These are phyloP conservation scores for Rhizopus microsporus DNA, from an alignment of 371 early-diverging fungal genomes.

Conservation along the genomic window DNA sequence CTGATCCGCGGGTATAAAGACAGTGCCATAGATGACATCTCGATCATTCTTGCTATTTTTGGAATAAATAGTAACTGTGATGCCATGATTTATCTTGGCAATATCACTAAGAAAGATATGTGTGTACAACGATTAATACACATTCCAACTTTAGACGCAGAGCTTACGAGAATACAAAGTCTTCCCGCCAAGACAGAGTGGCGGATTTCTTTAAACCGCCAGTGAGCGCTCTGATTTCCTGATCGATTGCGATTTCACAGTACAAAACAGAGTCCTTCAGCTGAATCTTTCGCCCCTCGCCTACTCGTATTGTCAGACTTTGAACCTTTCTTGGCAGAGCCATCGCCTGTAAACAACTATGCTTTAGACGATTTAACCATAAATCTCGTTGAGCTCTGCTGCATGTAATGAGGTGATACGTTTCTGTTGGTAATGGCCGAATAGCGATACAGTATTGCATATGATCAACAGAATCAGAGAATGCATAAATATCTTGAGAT, in stretches of 20 bases:
- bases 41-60: slow-evolving; percentile 43
- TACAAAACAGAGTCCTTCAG: slow-evolving; percentile 31
- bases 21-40: slow-evolving; percentile 27
- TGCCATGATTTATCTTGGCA: slow-evolving; percentile 40
- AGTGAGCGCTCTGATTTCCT: slow-evolving; percentile 53
- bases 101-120: slow-evolving; percentile 37
- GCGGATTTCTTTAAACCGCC: slow-evolving; percentile 39
- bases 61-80: slow-evolving; percentile 46
- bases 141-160: not conserved
- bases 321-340: slow-evolving; percentile 19
- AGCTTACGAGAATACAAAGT: slow-evolving; percentile 46
- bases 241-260: slow-evolving; percentile 54
- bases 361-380: slow-evolving; percentile 58
- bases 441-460: slow-evolving; percentile 57
- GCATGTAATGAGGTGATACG: slow-evolving; percentile 52
- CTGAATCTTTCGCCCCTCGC: slow-evolving; percentile 49
- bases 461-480: slow-evolving; percentile 55
- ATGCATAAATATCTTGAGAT: slow-evolving; percentile 44
- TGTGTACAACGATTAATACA: not conserved
- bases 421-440: slow-evolving; percentile 38
- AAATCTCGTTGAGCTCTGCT: slow-evolving; percentile 51
- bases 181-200: slow-evolving; percentile 49
- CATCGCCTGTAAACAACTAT: slow-evolving; percentile 33
- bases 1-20: slow-evolving; percentile 29
- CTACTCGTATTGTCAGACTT: slow-evolving; percentile 48